Conservation (phyloP, 2,329 filamentous ascomycete genomes). For the Phialophora tarda region DNA sequence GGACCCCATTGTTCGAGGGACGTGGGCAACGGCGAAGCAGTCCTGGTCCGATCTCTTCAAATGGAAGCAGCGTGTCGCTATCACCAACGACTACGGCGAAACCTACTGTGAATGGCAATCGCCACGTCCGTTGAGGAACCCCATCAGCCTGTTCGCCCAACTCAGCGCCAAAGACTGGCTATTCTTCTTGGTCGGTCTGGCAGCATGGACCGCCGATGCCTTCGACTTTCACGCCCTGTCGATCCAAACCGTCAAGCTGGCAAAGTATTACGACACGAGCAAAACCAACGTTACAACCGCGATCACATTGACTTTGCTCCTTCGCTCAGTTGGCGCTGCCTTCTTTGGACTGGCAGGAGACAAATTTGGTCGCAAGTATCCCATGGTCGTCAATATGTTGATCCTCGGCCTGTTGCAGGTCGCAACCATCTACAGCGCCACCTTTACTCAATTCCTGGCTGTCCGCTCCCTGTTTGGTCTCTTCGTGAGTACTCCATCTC, state of each 20-base stretch:
- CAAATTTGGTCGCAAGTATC: conserved; percentile 81
- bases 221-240: conserved; percentile 84
- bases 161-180: conserved; percentile 72
- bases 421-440: conserved; percentile 75
- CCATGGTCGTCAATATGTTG: conserved; percentile 81
- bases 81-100: conserved; percentile 69
- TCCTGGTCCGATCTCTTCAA: conserved; percentile 68
- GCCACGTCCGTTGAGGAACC: conserved; percentile 70
- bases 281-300: conserved; percentile 75
- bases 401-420: conserved; percentile 73
- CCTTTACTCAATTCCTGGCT: conserved; percentile 75
- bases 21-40: conserved; percentile 68
- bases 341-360: conserved; percentile 79
- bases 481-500: conserved; percentile 49
- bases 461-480: conserved; percentile 75
- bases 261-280: conserved; percentile 62
- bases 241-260: conserved; percentile 76
- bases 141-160: conserved; percentile 69
- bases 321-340: conserved; percentile 76
- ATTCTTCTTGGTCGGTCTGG: conserved; percentile 75
- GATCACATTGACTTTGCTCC: conserved; percentile 75
- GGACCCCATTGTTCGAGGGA: conserved; percentile 70
- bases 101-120: conserved; percentile 70
- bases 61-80: conserved; percentile 75
- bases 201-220: conserved; percentile 79